phyloP scores from a whole-genome alignment of 2,329 filamentous ascomycete species.

The Botrytis fragariae region DNA sequence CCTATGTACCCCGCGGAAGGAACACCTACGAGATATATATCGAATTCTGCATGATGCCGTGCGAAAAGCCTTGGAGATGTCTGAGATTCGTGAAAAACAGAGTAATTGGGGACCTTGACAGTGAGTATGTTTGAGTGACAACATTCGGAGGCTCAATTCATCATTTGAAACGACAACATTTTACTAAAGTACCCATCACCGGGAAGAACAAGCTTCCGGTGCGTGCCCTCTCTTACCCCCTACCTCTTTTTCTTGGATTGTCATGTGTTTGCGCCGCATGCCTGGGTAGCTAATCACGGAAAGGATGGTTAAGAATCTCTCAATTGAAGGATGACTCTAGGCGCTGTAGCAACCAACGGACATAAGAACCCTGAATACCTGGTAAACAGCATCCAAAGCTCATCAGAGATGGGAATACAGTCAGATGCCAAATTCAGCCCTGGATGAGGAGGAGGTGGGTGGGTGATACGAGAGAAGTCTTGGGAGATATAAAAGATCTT shows the following conservation, averaged over 20 bases:
- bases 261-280: slow-evolving; percentile 2
- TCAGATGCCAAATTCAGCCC: slow-evolving; percentile 7
- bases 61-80: neutral
- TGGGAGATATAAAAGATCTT: neutral
- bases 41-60: neutral
- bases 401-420: neutral
- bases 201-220: neutral
- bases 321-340: neutral
- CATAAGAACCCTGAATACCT: neutral
- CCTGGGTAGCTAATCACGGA: slow-evolving; percentile 8
- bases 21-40: neutral
- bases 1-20: neutral
- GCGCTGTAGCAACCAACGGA: neutral
- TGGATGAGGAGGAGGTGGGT: neutral
- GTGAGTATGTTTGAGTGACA: neutral
- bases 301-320: slow-evolving; percentile 11
- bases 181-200: neutral
- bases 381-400: neutral
- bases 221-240: neutral
- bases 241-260: neutral
- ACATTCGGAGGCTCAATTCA: neutral
- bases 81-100: neutral
- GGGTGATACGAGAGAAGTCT: neutral
- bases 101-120: neutral
- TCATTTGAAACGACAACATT: neutral